Evolutionary conservation across 2,329 filamentous ascomycete species (phyloP), one percentile per base, ranked within the genome.

Genomic region (Xylariales sp.): DNA sequence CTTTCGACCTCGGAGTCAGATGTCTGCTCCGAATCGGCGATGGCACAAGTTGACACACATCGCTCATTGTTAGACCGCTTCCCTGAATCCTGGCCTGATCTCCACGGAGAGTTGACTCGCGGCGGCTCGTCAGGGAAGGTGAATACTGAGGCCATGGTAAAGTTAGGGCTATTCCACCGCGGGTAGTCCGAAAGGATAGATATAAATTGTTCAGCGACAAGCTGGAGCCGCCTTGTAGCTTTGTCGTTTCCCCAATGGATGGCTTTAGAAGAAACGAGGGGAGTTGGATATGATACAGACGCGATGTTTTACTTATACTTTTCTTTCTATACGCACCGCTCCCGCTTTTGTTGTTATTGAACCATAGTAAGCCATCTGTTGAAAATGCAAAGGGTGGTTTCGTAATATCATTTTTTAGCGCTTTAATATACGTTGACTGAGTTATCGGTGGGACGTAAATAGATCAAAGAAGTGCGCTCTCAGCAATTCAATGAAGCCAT

Each of bases 101-200:
- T 86, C 96, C 96, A 99, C 16, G 96, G 96, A 18, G 95, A 98
- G 14, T 92, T 91, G 43, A 98, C 93, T 78, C 93, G 86, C 1
- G 93, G 93, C 53, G 94, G 93, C 72, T 97, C 91, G 2, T 93
- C 90, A 69, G 97, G 93, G 78, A 93, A 99, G 0, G 95, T 97
- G 79, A 99, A 99, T 73, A 99, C 93, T 12, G 95, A 97, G 66
- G 96, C 95, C 93, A 96, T 97, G 62, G 36, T 45, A 32, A 61
- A 52, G 14, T 59, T 9, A 14, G 45, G 16, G 16, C 34, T 65
- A 16, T 28, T 23, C 23, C 23, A 18, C 45, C 18, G 12, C 5
- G 28, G n/a, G n/a, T n/a, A 10, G 32, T 5, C 53, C 16, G 1
- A n/a, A 39, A 23, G 5, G 36, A 14, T 36, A 41, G 39, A n/a